Percentiles rank a stretch among this genome's conserved stretches.
phyloP scores from a whole-genome alignment of 1,139 yeast species.

The Suhomyces wounanorum region DNA sequence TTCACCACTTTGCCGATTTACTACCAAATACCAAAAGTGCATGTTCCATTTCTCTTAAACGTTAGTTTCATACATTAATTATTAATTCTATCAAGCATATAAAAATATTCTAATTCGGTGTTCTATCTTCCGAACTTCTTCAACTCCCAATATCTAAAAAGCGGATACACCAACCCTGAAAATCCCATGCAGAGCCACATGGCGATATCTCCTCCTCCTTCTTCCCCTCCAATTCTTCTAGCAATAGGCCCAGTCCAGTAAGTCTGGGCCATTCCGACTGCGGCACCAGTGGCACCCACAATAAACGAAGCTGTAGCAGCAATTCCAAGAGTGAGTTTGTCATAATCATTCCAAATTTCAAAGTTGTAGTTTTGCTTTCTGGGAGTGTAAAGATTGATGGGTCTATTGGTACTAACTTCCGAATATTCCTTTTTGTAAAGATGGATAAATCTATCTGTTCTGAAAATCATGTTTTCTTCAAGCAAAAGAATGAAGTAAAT shows the following conservation, averaged over 20 bases:
- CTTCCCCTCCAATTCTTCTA: slow-evolving; percentile 50
- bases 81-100: neutral
- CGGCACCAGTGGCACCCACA: slow-evolving; percentile 73
- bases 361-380: slow-evolving; percentile 55
- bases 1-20: no score
- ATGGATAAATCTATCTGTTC: slow-evolving; percentile 52
- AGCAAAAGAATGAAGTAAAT: slow-evolving; percentile 72
- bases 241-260: slow-evolving; percentile 79
- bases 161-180: slow-evolving; percentile 64
- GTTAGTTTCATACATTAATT: neutral
- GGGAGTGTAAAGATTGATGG: slow-evolving; percentile 15
- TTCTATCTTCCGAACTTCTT: slow-evolving; percentile 42
- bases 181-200: slow-evolving; percentile 80
- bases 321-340: slow-evolving; percentile 57
- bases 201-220: slow-evolving; percentile 74
- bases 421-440: slow-evolving; percentile 59
- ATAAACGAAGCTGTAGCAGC: slow-evolving; percentile 65
- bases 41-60: no score
- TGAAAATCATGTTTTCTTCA: slow-evolving; percentile 75
- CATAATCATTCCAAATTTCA: slow-evolving; percentile 62
- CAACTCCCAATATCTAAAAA: slow-evolving; percentile 63
- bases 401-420: slow-evolving; percentile 12
- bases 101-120: neutral
- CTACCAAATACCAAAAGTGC: no score
- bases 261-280: slow-evolving; percentile 80